These are phyloP conservation scores for Cyberlindnera japonica DNA, from an alignment of 805 yeast genomes.

Conservation along the genomic window DNA sequence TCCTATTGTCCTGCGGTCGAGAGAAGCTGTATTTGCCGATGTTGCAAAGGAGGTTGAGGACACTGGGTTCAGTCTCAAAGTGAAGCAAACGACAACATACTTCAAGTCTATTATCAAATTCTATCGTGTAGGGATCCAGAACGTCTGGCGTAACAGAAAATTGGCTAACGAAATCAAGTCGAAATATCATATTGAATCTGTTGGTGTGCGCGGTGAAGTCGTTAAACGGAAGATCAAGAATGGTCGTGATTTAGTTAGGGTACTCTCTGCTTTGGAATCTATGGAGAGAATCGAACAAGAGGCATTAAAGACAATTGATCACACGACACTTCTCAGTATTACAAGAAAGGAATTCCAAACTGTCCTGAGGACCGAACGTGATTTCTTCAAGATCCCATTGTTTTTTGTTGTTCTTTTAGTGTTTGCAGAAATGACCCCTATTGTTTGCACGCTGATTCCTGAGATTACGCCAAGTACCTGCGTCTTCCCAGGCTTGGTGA, in stretches of 20 bases:
- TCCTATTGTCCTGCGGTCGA: slow-evolving; percentile 30
- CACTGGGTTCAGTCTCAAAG: slow-evolving; percentile 25
- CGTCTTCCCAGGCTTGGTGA: slow-evolving; percentile 39
- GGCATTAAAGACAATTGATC: slow-evolving; percentile 26
- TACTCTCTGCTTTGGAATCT: slow-evolving; percentile 33
- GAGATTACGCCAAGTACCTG: slow-evolving; percentile 58
- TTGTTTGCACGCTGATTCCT: slow-evolving; percentile 50
- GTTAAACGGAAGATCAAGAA: slow-evolving; percentile 29
- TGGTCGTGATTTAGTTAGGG: slow-evolving; percentile 36
- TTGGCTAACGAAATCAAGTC: slow-evolving; percentile 27
- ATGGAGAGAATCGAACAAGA: slow-evolving; percentile 34
- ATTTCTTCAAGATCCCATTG: slow-evolving; percentile 48
- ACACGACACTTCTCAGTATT: slow-evolving; percentile 33
- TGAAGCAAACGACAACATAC: slow-evolving; percentile 40
- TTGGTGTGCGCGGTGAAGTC: slow-evolving; percentile 16
- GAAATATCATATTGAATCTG: slow-evolving; percentile 28
- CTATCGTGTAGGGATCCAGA: slow-evolving; percentile 55
- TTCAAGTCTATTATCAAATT: slow-evolving; percentile 46
- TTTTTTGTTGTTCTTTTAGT: slow-evolving; percentile 45
- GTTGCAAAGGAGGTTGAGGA: slow-evolving; percentile 22
- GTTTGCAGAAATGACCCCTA: slow-evolving; percentile 53
- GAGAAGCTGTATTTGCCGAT: slow-evolving; percentile 27
- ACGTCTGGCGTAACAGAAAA: slow-evolving; percentile 47
- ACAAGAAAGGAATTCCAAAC: slow-evolving; percentile 44
- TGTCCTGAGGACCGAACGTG: slow-evolving; percentile 40